Base-by-base conservation (phyloP, 352 stramenopile species). In the Phytopythium oedochilum region DNA sequence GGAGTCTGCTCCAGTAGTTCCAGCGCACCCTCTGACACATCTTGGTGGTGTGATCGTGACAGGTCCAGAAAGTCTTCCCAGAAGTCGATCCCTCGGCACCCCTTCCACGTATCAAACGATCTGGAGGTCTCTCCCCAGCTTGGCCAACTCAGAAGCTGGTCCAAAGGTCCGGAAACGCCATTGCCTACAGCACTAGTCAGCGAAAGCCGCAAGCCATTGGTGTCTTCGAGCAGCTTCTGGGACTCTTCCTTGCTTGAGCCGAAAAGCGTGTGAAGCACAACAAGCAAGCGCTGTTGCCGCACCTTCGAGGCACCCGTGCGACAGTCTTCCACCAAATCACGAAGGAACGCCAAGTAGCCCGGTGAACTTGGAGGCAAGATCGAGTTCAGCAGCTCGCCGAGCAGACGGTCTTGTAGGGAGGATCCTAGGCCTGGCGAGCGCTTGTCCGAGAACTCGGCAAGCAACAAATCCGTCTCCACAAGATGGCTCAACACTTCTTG, bases 41-140 rank as follows among this genome's bases (percentile, higher is more conserved):
- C 40, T 5, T 50, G 25, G 39, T 88, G 63, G 3, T 61, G 66
- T 9, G 70, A 78, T 25, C 61, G 42, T 12, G 71, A 53, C n/a
- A 92, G 53, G 55, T 90, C 74, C 44, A 92, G 29, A 28, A 89
- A 74, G 23, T 66, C 69, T 49, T 86, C 79, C 77, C 77, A 92
- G 31, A 83, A 77, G 10, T 78, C 64, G 5, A 80, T 57, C 1
- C 78, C 82, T 46, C 63, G 62, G 5, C 72, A 47, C 18, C 64
- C 75, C 51, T 73, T 83, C 79, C 76, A 89, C 32, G 70, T 36
- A 22, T 46, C 49, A 45, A 91, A 85, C 2, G 60, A 57, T 23
- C 61, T 52, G 52, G 78, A 63, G 22, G 40, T 80, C 28, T 65
- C 55, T 36, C 53, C 60, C 68, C 71, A 86, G 26, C 63, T 67